Evolutionary conservation across 2,329 filamentous ascomycete species (phyloP).

Genomic region (Colletotrichum scovillei): DNA sequence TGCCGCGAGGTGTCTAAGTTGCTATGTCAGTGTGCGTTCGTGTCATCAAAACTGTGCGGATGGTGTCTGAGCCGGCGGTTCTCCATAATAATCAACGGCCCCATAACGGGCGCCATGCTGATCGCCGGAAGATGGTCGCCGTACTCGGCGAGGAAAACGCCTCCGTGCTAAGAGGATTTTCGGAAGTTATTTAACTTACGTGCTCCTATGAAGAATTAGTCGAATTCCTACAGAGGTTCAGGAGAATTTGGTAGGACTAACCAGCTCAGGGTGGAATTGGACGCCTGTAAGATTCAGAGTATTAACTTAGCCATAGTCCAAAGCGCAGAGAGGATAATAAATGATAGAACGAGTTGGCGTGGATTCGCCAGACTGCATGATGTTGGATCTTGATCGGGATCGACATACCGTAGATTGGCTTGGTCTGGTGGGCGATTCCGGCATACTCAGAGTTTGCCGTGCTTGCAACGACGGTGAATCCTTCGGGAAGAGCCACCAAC

Average conservation of each 20-base stretch:
- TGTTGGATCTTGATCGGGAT: too few relatives aligned
- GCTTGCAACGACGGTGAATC: conserved; percentile 79
- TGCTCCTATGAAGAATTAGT: not conserved
- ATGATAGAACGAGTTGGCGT: too few relatives aligned
- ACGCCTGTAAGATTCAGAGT: conserved; percentile 58
- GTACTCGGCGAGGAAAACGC: not conserved
- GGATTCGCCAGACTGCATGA: too few relatives aligned
- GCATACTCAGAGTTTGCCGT: conserved; percentile 84
- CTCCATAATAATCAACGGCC: too few relatives aligned
- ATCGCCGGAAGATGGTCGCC: not conserved
- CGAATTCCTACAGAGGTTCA: too few relatives aligned
- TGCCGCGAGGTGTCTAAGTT: conserved; percentile 75
- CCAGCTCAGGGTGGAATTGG: conserved; percentile 90
- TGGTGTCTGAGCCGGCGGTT: too few relatives aligned
- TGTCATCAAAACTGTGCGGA: too few relatives aligned
- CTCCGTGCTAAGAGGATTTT: not conserved
- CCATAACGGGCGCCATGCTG: not conserved
- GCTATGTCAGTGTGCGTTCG: conserved; percentile 41
- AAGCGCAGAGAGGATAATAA: too few relatives aligned
- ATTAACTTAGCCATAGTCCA: too few relatives aligned
- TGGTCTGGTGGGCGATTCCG: conserved; percentile 77
- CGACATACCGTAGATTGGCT: conserved; percentile 73
- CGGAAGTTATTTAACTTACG: not conserved
- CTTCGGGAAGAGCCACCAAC: conserved; percentile 77
- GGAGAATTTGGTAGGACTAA: too few relatives aligned